Conservation (phyloP, 495 filamentous ascomycete genomes). For the Neurospora tetraspora region DNA sequence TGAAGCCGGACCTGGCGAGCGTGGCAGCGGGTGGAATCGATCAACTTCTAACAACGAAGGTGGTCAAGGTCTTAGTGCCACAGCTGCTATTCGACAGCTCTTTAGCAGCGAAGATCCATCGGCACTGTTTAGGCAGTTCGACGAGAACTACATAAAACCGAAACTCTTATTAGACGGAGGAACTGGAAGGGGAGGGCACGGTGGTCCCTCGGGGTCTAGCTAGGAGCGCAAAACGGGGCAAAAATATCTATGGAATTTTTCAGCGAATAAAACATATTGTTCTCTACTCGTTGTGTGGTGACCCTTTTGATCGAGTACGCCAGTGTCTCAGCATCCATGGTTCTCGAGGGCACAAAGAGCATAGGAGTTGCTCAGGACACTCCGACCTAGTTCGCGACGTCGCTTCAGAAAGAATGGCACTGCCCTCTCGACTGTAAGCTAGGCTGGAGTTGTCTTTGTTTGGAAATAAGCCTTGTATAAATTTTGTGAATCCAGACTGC, state of each 20-base stretch:
- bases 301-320: neutral
- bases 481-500: neutral
- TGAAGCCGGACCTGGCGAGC: constrained; percentile 11
- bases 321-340: neutral
- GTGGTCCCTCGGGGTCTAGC: constrained; percentile 4
- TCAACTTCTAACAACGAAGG: constrained; percentile 7
- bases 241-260: neutral
- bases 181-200: constrained; percentile 17
- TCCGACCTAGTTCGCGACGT: neutral
- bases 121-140: constrained; percentile 83
- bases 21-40: constrained; percentile 4
- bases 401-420: neutral
- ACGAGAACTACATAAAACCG: constrained; percentile 96
- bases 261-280: neutral
- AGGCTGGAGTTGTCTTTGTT: neutral
- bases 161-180: constrained; percentile 69
- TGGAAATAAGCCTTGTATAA: neutral
- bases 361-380: neutral
- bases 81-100: constrained; percentile 56
- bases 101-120: constrained; percentile 75
- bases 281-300: neutral
- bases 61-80: constrained; percentile 50
- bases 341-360: neutral
- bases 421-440: neutral
- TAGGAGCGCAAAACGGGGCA: neutral